Base-by-base conservation (phyloP, 2,329 filamentous ascomycete genomes). In the Alternaria sp. region DNA sequence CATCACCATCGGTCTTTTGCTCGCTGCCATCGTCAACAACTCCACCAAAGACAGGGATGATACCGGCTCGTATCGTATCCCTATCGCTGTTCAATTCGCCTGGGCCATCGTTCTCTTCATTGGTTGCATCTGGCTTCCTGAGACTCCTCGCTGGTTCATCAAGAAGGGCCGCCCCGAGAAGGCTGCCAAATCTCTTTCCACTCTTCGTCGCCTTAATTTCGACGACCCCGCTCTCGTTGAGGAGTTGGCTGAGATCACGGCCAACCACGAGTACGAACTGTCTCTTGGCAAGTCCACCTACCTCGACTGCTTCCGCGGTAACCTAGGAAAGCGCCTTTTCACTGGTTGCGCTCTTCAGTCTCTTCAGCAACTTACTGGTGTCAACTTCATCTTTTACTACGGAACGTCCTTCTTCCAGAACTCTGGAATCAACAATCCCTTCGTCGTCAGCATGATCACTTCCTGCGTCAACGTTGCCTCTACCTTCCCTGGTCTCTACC, bases 391-490 rank as follows among this genome's bases (percentile, higher is more conserved):
- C 65, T 79, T 79, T 66, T 80, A 80, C 70, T 78, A 78, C 39
- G 76, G 77, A 37, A 78, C 75, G 11, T 75, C 72, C 17, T 79
- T 78, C 64, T 79, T 79, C 73, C 60, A 77, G 62, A 77, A 77
- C 54, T 73, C 75, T 6, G 77, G 77, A 24, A 76, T 79, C 62
- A 56, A 58, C 31, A 76, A 78, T 60, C 84, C 90, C 5, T 92
- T 90, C 72, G 81, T 86, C 45, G 89, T 92, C 61, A 86, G 85
- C 14, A 84, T 93, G 71, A 92, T 93, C 65, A 88, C 91, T 62
- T 89, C 90, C 74, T 80, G 89, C 55, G 90, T 95, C 79, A 95
- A 95, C 72, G 87, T 91, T 14, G 82, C 86, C 51, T 92, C 90
- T 3, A 94, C 91, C 1, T 74, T 94, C 54, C 90, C 91, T 2